Evolutionary conservation across 2,329 filamentous ascomycete species (phyloP).

Genomic region (Xylariaceae sp.): DNA sequence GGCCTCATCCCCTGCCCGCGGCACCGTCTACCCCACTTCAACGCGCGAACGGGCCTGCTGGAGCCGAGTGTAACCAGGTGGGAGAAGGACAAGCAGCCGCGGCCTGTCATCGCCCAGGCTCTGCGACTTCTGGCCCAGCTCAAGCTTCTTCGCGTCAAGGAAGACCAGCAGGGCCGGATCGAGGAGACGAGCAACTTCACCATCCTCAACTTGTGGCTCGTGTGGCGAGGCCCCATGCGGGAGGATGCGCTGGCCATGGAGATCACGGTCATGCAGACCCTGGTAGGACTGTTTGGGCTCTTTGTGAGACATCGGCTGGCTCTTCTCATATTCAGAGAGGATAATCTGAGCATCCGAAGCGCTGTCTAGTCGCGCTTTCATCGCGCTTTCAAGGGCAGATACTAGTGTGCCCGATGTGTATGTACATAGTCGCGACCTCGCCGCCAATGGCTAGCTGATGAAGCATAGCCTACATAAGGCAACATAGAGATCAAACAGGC

Average conservation of each 20-base stretch:
- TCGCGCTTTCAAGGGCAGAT: background rate
- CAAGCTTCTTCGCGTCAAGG: conserved; percentile 59
- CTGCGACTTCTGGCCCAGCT: conserved; percentile 64
- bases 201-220: conserved; percentile 89
- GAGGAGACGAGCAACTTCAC: conserved; percentile 84
- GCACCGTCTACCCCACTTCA: conserved; percentile 85
- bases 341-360: conserved; percentile 56
- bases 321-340: conserved; percentile 79
- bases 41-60: conserved; percentile 72
- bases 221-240: conserved; percentile 86
- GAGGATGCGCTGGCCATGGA: conserved; percentile 79
- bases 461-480: too few relatives aligned
- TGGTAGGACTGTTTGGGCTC: conserved; percentile 71
- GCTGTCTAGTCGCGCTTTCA: conserved; percentile 14
- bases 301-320: conserved; percentile 82
- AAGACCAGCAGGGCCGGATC: conserved; percentile 62
- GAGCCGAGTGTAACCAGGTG: conserved; percentile 81
- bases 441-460: too few relatives aligned
- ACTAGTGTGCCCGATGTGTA: background rate
- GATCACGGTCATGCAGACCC: conserved; percentile 69
- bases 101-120: conserved; percentile 49
- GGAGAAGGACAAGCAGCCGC: conserved; percentile 59
- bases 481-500: too few relatives aligned
- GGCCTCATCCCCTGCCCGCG: conserved; percentile 84
- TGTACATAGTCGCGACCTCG: too few relatives aligned